These are phyloP conservation scores for Camptophora hylomeconis DNA, from an alignment of 2,329 filamentous ascomycete species.

Conservation along the genomic window DNA sequence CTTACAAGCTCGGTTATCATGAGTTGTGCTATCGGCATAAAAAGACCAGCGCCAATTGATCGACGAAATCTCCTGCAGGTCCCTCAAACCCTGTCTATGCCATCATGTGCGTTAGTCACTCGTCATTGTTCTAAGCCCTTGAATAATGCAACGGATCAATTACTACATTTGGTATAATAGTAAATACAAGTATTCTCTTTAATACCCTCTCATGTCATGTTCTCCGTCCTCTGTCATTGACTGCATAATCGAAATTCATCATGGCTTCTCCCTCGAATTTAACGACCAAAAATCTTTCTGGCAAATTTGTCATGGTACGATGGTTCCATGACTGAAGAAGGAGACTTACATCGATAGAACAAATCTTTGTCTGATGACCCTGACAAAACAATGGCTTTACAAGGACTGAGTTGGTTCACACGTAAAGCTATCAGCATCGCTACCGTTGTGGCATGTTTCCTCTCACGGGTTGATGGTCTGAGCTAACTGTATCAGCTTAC, in stretches of 20 bases:
- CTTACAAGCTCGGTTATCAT: no score
- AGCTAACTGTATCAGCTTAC: slow-evolving; percentile 8
- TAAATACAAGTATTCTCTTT: no score
- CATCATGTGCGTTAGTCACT: no score
- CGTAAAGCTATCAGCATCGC: slow-evolving; percentile 61
- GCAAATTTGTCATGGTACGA: slow-evolving; percentile 55
- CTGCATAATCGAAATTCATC: slow-evolving; percentile 15
- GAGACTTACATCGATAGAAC: no score
- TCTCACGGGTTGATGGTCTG: background rate
- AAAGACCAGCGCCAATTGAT: no score
- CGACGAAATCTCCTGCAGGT: no score
- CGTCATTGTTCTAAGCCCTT: no score
- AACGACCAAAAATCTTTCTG: slow-evolving; percentile 54
- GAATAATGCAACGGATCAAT: no score
- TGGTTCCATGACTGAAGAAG: background rate
- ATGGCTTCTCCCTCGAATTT: slow-evolving; percentile 62
- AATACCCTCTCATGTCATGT: no score
- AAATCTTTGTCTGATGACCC: slow-evolving; percentile 56
- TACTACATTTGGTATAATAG: no score
- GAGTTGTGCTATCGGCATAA: no score
- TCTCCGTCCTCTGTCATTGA: background rate
- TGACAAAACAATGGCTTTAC: slow-evolving; percentile 51
- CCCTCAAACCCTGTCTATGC: no score
- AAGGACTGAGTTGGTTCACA: slow-evolving; percentile 58
- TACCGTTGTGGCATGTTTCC: slow-evolving; percentile 34